phyloP scores from a whole-genome alignment of 129 eudicot species.

The Silybum marianum region DNA sequence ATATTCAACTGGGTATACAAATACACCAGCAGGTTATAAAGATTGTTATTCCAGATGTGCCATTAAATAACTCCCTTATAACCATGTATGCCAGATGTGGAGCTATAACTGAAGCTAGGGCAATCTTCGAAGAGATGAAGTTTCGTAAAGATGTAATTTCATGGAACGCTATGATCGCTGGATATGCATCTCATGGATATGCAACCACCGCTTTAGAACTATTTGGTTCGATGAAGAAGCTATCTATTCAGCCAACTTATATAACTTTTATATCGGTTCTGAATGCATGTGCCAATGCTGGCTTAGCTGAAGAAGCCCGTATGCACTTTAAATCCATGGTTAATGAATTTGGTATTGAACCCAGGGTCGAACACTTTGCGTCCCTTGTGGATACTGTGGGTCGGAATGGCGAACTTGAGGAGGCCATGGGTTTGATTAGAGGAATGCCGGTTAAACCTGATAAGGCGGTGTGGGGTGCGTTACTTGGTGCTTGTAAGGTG shows the following conservation, averaged over 20 bases:
- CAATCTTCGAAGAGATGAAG: slow-evolving; percentile 63
- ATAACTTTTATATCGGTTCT: slow-evolving; percentile 78
- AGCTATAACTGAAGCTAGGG: slow-evolving; percentile 61
- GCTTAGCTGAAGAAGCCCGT: slow-evolving; percentile 60
- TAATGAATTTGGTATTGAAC: slow-evolving; percentile 62
- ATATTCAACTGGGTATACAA: slow-evolving; percentile 61
- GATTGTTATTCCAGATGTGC: slow-evolving; percentile 57
- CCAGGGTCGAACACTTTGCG: slow-evolving; percentile 69
- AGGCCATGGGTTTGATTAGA: slow-evolving; percentile 63
- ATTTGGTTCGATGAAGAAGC: slow-evolving; percentile 64
- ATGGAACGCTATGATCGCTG: slow-evolving; percentile 88
- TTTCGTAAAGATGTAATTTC: slow-evolving; percentile 56
- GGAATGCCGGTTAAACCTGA: slow-evolving; percentile 65
- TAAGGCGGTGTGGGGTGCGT: slow-evolving; percentile 80
- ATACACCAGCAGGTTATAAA: slow-evolving; percentile 72
- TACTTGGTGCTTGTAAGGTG: slow-evolving; percentile 73
- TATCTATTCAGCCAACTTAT: slow-evolving; percentile 53
- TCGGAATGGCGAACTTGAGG: slow-evolving; percentile 65
- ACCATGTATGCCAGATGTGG: slow-evolving; percentile 93
- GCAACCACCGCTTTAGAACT: slow-evolving; percentile 65
- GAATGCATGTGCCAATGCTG: slow-evolving; percentile 81
- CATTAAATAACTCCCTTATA: slow-evolving; percentile 76
- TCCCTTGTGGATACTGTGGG: slow-evolving; percentile 74
- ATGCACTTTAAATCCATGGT: slow-evolving; percentile 64
- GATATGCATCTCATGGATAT: slow-evolving; percentile 81